Conservation (phyloP, 371 early-diverging fungal genomes). For the Neoconidiobolus thromboides region DNA sequence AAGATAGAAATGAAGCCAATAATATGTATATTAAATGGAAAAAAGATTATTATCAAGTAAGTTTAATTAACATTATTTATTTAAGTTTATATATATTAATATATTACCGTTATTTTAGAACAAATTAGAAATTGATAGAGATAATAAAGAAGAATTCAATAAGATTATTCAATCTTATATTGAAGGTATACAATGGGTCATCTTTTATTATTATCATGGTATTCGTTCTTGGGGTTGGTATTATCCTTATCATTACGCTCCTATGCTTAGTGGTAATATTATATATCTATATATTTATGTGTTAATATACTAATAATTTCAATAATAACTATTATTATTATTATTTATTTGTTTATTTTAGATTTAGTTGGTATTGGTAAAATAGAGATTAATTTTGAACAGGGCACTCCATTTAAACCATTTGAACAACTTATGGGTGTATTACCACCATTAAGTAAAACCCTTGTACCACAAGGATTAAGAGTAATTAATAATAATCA, state of each 20-base stretch:
- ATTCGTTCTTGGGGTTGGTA: conserved; percentile 95
- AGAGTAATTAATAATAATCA: conserved; percentile 11
- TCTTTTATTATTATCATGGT: conserved; percentile 87
- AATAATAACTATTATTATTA: neutral
- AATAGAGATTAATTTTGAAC: conserved; percentile 48
- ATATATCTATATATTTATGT: conserved; percentile 24
- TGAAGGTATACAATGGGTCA: conserved; percentile 93
- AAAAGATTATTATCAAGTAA: conserved; percentile 41
- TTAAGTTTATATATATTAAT: neutral
- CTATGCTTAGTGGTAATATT: conserved; percentile 22
- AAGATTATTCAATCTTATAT: conserved; percentile 61
- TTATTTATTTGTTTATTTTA: conserved; percentile 12
- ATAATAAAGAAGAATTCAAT: conserved; percentile 26
- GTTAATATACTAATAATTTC: too few species aligned
- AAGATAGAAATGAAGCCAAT: conserved; percentile 32
- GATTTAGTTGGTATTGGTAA: conserved; percentile 65
- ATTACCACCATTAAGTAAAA: conserved; percentile 66
- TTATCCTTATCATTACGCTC: conserved; percentile 96
- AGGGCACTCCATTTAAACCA: conserved; percentile 69
- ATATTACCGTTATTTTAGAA: conserved; percentile 37
- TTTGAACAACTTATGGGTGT: conserved; percentile 97
- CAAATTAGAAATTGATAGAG: conserved; percentile 42
- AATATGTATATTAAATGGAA: conserved; percentile 41
- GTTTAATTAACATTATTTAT: neutral
- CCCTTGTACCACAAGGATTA: conserved; percentile 41